Conservation (phyloP, 805 yeast species). For the Clavispora phyllophila region DNA sequence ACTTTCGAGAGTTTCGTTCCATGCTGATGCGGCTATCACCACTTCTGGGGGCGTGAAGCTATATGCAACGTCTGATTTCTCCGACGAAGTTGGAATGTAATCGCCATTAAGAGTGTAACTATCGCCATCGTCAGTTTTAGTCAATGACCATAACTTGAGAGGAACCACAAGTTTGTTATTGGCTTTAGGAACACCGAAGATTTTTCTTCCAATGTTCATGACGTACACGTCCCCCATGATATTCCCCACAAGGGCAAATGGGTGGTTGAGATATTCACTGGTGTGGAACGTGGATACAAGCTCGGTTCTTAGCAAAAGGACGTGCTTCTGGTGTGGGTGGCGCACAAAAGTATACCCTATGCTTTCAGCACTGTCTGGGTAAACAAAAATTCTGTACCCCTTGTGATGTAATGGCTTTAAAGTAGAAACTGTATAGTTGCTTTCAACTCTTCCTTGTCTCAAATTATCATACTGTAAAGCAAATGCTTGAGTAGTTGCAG, state of each 20-base stretch:
- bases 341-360: conserved; percentile 25
- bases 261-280: conserved; percentile 33
- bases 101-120: conserved; percentile 18
- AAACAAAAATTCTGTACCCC: conserved; percentile 21
- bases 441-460: conserved; percentile 24
- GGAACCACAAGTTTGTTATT: conserved; percentile 37
- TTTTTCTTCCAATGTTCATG: conserved; percentile 34
- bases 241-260: conserved; percentile 30
- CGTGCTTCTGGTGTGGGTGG: conserved; percentile 31
- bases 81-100: conserved; percentile 27
- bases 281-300: conserved; percentile 24
- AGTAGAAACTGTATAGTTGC: conserved; percentile 19
- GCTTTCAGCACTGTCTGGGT: conserved; percentile 25
- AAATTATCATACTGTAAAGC: conserved; percentile 19
- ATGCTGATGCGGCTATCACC: conserved; percentile 44
- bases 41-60: conserved; percentile 47
- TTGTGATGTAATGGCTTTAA: conserved; percentile 27
- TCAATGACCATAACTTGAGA: conserved; percentile 32
- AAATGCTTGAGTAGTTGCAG: conserved; percentile 23
- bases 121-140: conserved; percentile 4
- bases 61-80: conserved; percentile 20
- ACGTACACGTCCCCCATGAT: conserved; percentile 33
- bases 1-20: conserved; percentile 47
- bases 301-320: conserved; percentile 27
- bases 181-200: conserved; percentile 29